phyloP scores from a whole-genome alignment of 306 rosid genomes.

The Medicago lupulina region DNA sequence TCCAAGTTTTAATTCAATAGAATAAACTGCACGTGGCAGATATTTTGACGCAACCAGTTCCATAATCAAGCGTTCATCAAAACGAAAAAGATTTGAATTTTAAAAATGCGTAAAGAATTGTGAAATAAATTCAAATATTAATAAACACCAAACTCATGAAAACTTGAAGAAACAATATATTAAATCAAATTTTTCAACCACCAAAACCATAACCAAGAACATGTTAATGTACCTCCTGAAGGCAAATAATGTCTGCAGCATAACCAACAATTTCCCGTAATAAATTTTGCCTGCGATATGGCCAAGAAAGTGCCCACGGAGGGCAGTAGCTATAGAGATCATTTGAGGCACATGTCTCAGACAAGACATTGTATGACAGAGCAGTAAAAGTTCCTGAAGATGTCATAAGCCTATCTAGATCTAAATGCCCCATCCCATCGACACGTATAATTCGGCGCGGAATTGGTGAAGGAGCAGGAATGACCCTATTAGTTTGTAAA shows the following conservation, averaged over 20 bases:
- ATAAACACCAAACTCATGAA: not conserved
- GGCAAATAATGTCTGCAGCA: conserved; percentile 94
- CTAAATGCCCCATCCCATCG: conserved; percentile 77
- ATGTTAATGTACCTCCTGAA: conserved; percentile 81
- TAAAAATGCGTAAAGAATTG: not conserved
- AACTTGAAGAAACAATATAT: not conserved
- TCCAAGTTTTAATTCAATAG: not conserved
- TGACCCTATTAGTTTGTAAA: conserved; percentile 83
- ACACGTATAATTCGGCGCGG: conserved; percentile 75
- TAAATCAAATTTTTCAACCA: conserved; percentile 31
- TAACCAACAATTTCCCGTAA: conserved; percentile 94
- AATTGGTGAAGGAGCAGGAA: conserved; percentile 93
- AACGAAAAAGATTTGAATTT: conserved; percentile 1
- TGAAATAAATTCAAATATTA: not conserved
- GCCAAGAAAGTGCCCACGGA: conserved; percentile 99
- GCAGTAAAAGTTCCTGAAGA: conserved; percentile 85
- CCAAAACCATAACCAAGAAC: conserved; percentile 30
- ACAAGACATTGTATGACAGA: conserved; percentile 93
- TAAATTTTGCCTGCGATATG: conserved; percentile 96
- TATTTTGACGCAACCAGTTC: conserved; percentile 4
- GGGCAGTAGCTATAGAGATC: conserved; percentile 89
- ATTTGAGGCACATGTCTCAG: conserved; percentile 81
- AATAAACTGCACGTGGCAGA: not conserved
- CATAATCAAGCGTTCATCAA: not conserved
- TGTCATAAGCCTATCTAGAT: conserved; percentile 73